Conservation (phyloP, 179 eudicot species). For the Beta corolliflora region DNA sequence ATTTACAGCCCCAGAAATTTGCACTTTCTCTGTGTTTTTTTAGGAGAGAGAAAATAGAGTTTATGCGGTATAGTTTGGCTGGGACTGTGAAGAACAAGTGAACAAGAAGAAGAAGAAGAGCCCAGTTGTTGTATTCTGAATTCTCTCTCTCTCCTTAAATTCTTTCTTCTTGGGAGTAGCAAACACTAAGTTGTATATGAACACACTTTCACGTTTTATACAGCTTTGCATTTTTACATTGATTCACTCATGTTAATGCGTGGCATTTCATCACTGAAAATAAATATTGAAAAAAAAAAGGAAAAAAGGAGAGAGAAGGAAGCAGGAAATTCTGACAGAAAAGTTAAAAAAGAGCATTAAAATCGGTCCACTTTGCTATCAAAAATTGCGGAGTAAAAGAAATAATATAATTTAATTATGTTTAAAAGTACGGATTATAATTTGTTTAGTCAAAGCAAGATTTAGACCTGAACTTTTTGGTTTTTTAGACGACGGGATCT, state of each 20-base stretch:
- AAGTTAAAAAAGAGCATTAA: constrained; percentile 14
- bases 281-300: background rate
- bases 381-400: background rate
- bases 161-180: constrained; percentile 5
- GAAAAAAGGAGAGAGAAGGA: background rate
- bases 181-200: background rate
- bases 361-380: constrained; percentile 21
- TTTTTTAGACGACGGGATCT: background rate
- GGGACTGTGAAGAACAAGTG: constrained; percentile 19
- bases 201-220: constrained; percentile 11
- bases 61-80: constrained; percentile 30
- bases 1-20: background rate
- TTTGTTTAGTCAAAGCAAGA: constrained; percentile 27
- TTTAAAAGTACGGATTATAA: background rate
- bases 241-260: background rate
- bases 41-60: constrained; percentile 8
- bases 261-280: background rate
- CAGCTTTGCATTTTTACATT: background rate
- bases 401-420: background rate
- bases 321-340: constrained; percentile 20
- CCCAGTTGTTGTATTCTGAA: background rate
- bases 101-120: constrained; percentile 12
- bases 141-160: background rate
- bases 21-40: background rate
- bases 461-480: constrained; percentile 10